Conservation (phyloP, 768 basidiomycete genomes). For the Pulveroboletus frians region DNA sequence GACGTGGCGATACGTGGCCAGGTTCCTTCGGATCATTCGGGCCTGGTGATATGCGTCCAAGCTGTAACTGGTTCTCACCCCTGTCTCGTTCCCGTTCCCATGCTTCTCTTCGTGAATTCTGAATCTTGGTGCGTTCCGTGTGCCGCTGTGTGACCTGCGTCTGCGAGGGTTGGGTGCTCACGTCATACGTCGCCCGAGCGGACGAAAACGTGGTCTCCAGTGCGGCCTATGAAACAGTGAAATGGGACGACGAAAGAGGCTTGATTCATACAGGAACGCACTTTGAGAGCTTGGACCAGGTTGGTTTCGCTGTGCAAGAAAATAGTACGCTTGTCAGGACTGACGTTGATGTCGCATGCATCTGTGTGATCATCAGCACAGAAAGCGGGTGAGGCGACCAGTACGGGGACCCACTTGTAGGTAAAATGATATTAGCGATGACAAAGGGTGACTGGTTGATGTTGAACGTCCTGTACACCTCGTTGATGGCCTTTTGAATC, state of each 20-base stretch:
- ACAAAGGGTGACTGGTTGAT: constrained; percentile 72
- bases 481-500: constrained; percentile 88
- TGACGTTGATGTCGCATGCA: constrained; percentile 88
- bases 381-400: not conserved
- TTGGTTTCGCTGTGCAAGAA: constrained; percentile 84
- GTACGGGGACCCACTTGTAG: constrained; percentile 51
- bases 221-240: constrained; percentile 39
- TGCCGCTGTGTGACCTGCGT: constrained; percentile 9
- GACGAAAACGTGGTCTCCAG: constrained; percentile 67
- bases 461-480: constrained; percentile 84
- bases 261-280: constrained; percentile 22
- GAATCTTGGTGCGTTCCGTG: constrained; percentile 1
- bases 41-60: not conserved
- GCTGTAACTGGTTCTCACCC: constrained; percentile 4
- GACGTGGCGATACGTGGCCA: not conserved
- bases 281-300: constrained; percentile 74
- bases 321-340: constrained; percentile 95
- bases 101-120: not conserved
- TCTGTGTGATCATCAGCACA: constrained; percentile 38
- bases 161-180: constrained; percentile 30
- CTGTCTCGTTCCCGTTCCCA: not conserved
- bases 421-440: constrained; percentile 77
- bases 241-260: not conserved
- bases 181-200: constrained; percentile 67
- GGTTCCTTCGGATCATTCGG: not conserved